Conservation (phyloP, 768 basidiomycete genomes). For the Dioszegia crocea region DNA sequence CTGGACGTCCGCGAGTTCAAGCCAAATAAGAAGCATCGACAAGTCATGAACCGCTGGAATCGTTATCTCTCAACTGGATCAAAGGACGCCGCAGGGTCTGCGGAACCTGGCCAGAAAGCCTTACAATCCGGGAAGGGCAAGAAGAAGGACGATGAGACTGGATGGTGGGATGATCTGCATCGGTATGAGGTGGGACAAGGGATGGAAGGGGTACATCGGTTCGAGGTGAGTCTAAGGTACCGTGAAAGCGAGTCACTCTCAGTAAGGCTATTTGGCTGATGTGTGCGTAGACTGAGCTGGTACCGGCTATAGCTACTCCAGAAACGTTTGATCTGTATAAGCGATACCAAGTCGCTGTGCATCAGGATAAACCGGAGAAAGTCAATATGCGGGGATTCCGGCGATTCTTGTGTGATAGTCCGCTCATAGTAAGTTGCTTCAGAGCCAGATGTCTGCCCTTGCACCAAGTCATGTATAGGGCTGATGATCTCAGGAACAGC, state of each 20-base stretch:
- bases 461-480: neutral
- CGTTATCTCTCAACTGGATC: constrained; percentile 29
- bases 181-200: constrained; percentile 55
- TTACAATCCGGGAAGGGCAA: constrained; percentile 34
- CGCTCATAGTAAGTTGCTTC: constrained; percentile 60
- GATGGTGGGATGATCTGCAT: constrained; percentile 56
- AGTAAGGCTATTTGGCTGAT: constrained; percentile 53
- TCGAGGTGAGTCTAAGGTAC: constrained; percentile 38
- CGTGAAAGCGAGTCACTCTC: constrained; percentile 16
- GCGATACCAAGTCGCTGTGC: constrained; percentile 73
- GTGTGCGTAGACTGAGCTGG: constrained; percentile 62
- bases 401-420: constrained; percentile 73
- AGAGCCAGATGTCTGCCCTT: neutral
- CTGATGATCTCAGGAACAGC: constrained; percentile 3
- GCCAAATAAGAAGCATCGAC: constrained; percentile 37
- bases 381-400: constrained; percentile 59
- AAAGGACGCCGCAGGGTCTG: neutral
- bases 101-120: constrained; percentile 9
- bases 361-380: constrained; percentile 58
- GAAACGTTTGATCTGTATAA: constrained; percentile 78
- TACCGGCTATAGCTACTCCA: constrained; percentile 67
- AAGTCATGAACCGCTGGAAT: constrained; percentile 41
- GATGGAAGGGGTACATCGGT: constrained; percentile 16
- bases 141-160: constrained; percentile 43
- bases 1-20: constrained; percentile 28